phyloP scores from a whole-genome alignment of 305 asterid species.

The Lippia alba region DNA sequence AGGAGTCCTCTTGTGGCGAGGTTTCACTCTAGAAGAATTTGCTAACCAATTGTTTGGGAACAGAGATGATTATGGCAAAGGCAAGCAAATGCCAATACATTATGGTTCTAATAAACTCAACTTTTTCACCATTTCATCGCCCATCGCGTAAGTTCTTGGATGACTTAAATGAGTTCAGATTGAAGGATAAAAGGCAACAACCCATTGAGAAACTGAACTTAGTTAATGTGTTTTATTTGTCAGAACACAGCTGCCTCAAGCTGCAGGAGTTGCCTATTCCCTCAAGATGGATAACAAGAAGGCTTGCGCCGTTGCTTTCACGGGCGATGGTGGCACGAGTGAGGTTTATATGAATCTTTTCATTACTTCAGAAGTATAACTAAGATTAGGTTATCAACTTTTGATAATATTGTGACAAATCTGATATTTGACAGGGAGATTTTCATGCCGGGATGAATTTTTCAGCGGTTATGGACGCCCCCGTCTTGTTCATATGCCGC shows the following conservation, averaged over 20 bases:
- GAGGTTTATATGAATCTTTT: constrained; percentile 52
- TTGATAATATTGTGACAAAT: constrained; percentile 1
- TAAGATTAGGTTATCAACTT: neutral
- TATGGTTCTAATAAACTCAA: constrained; percentile 79
- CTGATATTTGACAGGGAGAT: constrained; percentile 71
- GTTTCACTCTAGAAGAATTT: constrained; percentile 74
- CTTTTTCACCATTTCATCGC: constrained; percentile 79
- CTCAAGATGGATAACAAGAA: constrained; percentile 85
- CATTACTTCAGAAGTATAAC: neutral
- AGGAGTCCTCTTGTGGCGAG: constrained; percentile 92
- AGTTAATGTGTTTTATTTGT: neutral
- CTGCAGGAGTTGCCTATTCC: constrained; percentile 95
- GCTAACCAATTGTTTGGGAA: constrained; percentile 84
- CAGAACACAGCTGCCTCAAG: constrained; percentile 98
- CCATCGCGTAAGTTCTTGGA: constrained; percentile 65
- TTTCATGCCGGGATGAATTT: constrained; percentile 91
- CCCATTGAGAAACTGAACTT: neutral
- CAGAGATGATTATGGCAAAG: constrained; percentile 73
- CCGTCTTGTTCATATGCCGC: constrained; percentile 80
- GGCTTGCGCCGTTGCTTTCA: constrained; percentile 77
- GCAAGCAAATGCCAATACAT: constrained; percentile 97
- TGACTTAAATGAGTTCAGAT: neutral
- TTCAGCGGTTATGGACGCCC: constrained; percentile 87
- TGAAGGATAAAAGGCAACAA: neutral
- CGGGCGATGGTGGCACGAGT: constrained; percentile 90